These are phyloP conservation scores for Zoysia matrella DNA, from an alignment of 202 grass and related monocot genomes.

Conservation along the genomic window DNA sequence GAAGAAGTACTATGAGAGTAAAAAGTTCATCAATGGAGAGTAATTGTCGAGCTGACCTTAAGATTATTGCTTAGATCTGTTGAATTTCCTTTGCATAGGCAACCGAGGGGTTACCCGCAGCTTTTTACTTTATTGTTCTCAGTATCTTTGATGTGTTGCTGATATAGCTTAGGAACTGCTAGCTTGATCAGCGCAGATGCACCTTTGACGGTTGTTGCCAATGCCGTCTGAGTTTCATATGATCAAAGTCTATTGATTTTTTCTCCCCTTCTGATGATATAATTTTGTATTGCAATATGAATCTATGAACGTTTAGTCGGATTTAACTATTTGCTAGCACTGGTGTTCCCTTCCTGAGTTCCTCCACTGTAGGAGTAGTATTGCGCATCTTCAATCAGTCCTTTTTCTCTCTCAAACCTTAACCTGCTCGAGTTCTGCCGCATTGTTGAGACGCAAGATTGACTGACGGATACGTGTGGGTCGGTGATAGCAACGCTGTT, in stretches of 20 bases:
- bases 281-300: not conserved
- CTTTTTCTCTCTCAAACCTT: not conserved
- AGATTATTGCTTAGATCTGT: not conserved
- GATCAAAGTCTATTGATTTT: too few species aligned
- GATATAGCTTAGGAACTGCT: slow-evolving; percentile 30
- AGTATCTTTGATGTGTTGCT: slow-evolving; percentile 18
- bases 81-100: slow-evolving; percentile 16
- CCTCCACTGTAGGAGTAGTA: not conserved
- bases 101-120: not conserved
- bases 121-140: slow-evolving; percentile 9
- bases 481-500: slow-evolving; percentile 27
- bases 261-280: not conserved
- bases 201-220: not conserved
- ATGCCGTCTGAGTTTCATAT: not conserved
- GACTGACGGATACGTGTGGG: not conserved
- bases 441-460: slow-evolving; percentile 10
- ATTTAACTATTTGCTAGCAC: not conserved
- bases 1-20: slow-evolving; percentile 76
- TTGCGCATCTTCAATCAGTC: not conserved
- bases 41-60: slow-evolving; percentile 35
- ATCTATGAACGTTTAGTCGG: not conserved
- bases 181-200: slow-evolving; percentile 13
- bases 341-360: not conserved
- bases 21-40: slow-evolving; percentile 65
- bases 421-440: slow-evolving; percentile 13